Conservation (phyloP, 495 filamentous ascomycete genomes). For the Tuber aestivum region DNA sequence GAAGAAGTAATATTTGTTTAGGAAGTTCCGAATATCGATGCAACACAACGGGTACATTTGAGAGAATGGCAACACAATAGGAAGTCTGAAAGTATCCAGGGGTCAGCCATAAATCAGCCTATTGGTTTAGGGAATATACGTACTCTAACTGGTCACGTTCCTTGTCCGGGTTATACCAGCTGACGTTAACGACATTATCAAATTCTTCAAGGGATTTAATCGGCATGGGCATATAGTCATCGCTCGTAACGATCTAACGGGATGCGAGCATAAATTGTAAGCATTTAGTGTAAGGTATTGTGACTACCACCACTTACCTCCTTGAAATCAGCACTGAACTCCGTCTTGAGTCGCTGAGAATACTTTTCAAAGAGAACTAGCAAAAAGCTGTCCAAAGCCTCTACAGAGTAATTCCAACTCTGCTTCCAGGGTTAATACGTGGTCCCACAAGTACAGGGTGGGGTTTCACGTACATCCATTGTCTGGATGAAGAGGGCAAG, state of each 20-base stretch:
- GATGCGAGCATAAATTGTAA: neutral
- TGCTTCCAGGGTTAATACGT: constrained; percentile 44
- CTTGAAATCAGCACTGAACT: constrained; percentile 89
- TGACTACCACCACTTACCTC: constrained; percentile 53
- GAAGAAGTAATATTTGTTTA: constrained; percentile 95
- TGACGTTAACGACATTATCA: constrained; percentile 87
- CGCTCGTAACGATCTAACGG: constrained; percentile 79
- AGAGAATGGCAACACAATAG: constrained; percentile 88
- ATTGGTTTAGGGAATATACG: constrained; percentile 36
- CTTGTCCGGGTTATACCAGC: constrained; percentile 83
- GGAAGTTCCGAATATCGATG: constrained; percentile 92
- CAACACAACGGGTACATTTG: constrained; percentile 99
- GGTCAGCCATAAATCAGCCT: neutral
- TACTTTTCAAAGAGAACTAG: constrained; percentile 87
- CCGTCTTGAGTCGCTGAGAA: constrained; percentile 77
- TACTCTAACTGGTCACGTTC: constrained; percentile 68
- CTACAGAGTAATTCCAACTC: constrained; percentile 86
- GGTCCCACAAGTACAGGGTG: constrained; percentile 1
- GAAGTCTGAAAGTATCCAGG: constrained; percentile 56
- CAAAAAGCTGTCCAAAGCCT: constrained; percentile 71
- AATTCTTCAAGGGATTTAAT: constrained; percentile 86
- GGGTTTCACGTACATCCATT: constrained; percentile 63
- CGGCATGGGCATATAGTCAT: constrained; percentile 99
- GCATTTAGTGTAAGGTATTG: neutral
- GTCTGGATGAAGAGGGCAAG: constrained; percentile 94